Base-by-base conservation (phyloP, 768 basidiomycete genomes). In the Lentinula edodes region DNA sequence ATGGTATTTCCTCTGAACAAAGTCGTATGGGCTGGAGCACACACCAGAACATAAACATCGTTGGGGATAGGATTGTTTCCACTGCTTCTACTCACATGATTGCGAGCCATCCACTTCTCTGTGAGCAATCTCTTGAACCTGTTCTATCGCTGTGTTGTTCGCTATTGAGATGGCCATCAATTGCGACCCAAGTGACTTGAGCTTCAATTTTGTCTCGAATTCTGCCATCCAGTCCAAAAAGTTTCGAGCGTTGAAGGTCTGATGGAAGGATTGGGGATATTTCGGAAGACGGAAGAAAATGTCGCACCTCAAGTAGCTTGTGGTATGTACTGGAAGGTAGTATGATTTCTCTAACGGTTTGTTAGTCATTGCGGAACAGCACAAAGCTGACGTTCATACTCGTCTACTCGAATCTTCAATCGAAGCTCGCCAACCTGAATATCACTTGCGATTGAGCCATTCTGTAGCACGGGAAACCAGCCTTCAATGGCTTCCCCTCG, bases 401-500 rank as follows among this genome's bases (percentile, higher is more conserved):
- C 93, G 62, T 90, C 83, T 9, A 94, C 85, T 62, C 81, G 76
- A 54, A 94, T 70, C 67, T 87, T 88, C 66, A 95, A 73, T 53
- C 86, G 81, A 48, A 94, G 74, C 67, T 94, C 91, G 41, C 93
- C 93, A 6, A 85, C 80, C 68, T 89, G 88, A 48, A 83, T 67
- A 66, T 85, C 82, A 23, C 76, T 76, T 35, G 78, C 74, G 43
- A 78, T 68, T 9, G 78, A 72, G 42, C 80, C 83, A 45, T 75
- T 69, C 46, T 82, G 80, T 57, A 89, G 74, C 2, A 93, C 83
- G 13, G 91, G 89, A 72, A 87, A 94, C 90, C 90, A 95, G 13
- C 93, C 93, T 69, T 95, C 92, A 5, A 91, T 80, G 3, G 75
- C 70, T 65, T 92, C 89, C 16, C 87, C 84, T 28, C 92, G 80